phyloP scores from a whole-genome alignment of 331 rosid genomes.

The Malus hybrid region DNA sequence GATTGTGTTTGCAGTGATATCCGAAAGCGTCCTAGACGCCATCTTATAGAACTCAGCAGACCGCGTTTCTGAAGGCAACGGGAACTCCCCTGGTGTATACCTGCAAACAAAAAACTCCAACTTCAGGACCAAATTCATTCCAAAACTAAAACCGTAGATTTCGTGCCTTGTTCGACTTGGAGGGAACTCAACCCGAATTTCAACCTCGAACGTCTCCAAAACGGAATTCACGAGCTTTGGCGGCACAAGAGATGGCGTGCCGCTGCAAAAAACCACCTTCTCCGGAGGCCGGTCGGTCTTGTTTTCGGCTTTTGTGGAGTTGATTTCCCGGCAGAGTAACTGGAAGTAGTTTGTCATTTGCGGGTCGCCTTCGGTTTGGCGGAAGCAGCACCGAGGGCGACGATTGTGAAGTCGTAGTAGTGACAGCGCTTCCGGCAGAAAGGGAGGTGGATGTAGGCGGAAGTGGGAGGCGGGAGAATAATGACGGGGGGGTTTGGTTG shows the following conservation, averaged over 20 bases:
- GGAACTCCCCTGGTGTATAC: conserved; percentile 27
- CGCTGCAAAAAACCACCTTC: conserved; percentile 75
- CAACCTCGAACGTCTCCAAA: conserved; percentile 33
- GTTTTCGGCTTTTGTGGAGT: conserved; percentile 29
- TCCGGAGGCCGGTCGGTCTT: conserved; percentile 37
- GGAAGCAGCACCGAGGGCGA: conserved; percentile 66
- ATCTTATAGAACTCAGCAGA: too few species aligned
- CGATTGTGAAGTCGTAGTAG: conserved; percentile 80
- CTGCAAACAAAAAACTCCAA: conserved; percentile 28
- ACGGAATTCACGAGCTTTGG: conserved; percentile 51
- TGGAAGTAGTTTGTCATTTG: conserved; percentile 53
- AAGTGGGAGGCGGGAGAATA: conserved; percentile 29
- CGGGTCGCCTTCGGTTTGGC: conserved; percentile 45
- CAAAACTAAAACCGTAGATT: conserved; percentile 4
- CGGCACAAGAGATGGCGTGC: conserved; percentile 82
- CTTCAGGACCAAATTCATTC: conserved; percentile 17
- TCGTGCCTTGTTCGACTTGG: conserved; percentile 83
- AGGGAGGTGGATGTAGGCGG: conserved; percentile 86
- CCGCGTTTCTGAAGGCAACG: too few species aligned
- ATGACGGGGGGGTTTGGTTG: conserved; percentile 5
- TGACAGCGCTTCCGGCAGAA: conserved; percentile 89
- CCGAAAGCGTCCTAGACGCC: too few species aligned
- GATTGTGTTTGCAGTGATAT: conserved; percentile 54
- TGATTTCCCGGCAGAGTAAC: conserved; percentile 63
- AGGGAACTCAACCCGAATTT: conserved; percentile 62